phyloP scores from a whole-genome alignment of 163 green algal genomes.

The Scenedesmus sp. region DNA sequence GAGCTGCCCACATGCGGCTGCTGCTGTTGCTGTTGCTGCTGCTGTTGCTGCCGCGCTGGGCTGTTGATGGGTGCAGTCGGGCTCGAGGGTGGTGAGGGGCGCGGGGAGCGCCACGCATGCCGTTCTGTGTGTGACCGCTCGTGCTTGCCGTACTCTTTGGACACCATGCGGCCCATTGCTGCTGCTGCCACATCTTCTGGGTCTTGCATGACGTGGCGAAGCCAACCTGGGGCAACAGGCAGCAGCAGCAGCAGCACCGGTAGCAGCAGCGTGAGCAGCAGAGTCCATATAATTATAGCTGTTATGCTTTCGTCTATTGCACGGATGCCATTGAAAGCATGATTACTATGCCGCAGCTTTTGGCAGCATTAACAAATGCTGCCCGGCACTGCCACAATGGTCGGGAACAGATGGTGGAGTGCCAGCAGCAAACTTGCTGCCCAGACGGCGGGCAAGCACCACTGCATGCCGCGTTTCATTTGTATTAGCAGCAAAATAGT shows the following conservation, averaged over 20 bases:
- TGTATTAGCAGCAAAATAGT: too few species aligned
- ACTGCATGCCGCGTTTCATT: too few species aligned
- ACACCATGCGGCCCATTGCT: slow-evolving; percentile 45
- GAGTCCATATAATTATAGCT: background rate
- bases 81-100: slow-evolving; percentile 28
- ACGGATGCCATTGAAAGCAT: too few species aligned
- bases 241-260: background rate
- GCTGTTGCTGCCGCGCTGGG: background rate
- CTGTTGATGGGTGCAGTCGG: background rate
- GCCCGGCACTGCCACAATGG: too few species aligned
- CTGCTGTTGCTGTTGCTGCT: background rate
- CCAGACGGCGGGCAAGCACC: too few species aligned
- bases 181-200: slow-evolving; percentile 29
- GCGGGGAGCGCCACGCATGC: slow-evolving; percentile 14
- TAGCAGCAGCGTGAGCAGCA: background rate
- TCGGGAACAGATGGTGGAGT: too few species aligned
- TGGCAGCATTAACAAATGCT: too few species aligned
- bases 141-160: slow-evolving; percentile 13
- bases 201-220: slow-evolving; percentile 35
- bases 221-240: slow-evolving; percentile 21
- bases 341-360: too few species aligned
- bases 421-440: too few species aligned
- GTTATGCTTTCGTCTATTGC: too few species aligned
- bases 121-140: slow-evolving; percentile 41
- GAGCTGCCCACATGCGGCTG: background rate